Conservation (phyloP, 192 early-diverging fungal species). For the Coemansia sp. region DNA sequence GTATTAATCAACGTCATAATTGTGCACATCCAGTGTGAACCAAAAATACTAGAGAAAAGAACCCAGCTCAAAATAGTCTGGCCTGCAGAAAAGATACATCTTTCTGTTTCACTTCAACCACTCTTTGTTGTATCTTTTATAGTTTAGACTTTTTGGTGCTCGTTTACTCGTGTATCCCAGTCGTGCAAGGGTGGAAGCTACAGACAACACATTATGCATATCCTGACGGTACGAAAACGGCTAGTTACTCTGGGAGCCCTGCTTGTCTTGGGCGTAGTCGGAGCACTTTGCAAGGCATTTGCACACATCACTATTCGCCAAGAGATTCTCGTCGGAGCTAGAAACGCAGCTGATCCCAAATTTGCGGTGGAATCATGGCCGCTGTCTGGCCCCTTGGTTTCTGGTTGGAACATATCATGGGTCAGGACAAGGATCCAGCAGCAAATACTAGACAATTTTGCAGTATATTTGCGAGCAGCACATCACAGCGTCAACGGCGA, state of each 20-base stretch:
- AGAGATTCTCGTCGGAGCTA: not conserved
- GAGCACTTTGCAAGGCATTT: not conserved
- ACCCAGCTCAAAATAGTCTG: no score
- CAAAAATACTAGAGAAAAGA: no score
- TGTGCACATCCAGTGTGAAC: no score
- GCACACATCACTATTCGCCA: not conserved
- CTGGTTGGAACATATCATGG: not conserved
- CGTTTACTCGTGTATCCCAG: no score
- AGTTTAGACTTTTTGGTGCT: no score
- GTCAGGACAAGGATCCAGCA: not conserved
- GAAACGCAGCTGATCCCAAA: not conserved
- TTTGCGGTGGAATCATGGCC: not conserved
- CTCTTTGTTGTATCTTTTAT: no score
- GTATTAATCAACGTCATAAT: no score
- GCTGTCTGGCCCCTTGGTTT: not conserved
- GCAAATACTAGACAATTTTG: conserved; percentile 10
- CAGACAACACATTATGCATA: not conserved
- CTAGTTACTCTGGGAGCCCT: not conserved
- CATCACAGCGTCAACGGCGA: conserved; percentile 30
- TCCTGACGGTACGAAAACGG: not conserved
- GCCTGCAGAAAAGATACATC: no score
- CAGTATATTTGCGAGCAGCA: conserved; percentile 14
- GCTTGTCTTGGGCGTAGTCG: not conserved
- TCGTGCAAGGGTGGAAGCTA: not conserved
- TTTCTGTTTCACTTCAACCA: no score